A percentile compares a stretch with the other conserved stretches of the same genome.
These are phyloP conservation scores for Thraustotheca clavata DNA, from an alignment of 352 stramenopile genomes.

Conservation along the genomic window DNA sequence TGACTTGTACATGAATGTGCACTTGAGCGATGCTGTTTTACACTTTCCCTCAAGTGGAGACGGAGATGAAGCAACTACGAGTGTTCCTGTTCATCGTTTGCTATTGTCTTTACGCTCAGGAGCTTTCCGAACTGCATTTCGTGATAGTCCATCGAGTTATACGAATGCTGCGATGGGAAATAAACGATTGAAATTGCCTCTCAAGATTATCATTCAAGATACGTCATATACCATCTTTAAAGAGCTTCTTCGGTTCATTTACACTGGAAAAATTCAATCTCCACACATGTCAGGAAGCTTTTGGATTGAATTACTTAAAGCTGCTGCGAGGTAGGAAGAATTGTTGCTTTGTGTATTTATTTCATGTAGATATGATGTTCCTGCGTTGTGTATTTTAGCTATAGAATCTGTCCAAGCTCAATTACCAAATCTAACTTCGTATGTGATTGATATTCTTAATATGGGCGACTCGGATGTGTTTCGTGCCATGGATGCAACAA, in stretches of 20 bases:
- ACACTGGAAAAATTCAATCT: constrained; percentile 46
- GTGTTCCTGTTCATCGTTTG: constrained; percentile 61
- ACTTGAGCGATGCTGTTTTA: constrained; percentile 75
- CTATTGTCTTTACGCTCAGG: constrained; percentile 65
- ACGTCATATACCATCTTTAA: constrained; percentile 68
- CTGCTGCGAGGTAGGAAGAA: background rate
- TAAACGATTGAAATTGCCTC: constrained; percentile 58
- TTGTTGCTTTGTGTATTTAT: background rate
- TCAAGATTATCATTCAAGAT: constrained; percentile 77
- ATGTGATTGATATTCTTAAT: constrained; percentile 18
- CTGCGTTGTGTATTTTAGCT: constrained; percentile 2
- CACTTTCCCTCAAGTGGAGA: constrained; percentile 41
- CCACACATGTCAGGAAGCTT: background rate
- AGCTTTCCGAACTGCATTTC: constrained; percentile 55
- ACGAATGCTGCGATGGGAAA: constrained; percentile 55
- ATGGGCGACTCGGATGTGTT: constrained; percentile 13
- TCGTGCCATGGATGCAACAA: background rate
- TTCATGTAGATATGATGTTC: constrained; percentile 8
- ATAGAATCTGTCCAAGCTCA: constrained; percentile 6
- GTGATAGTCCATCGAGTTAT: constrained; percentile 26
- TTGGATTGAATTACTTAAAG: constrained; percentile 16
- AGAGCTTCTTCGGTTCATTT: constrained; percentile 57
- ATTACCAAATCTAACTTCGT: background rate
- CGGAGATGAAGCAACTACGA: constrained; percentile 28
- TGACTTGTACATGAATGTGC: constrained; percentile 50